Base-by-base conservation (phyloP, 805 yeast species). In the Saccharomycopsis babjevae region DNA sequence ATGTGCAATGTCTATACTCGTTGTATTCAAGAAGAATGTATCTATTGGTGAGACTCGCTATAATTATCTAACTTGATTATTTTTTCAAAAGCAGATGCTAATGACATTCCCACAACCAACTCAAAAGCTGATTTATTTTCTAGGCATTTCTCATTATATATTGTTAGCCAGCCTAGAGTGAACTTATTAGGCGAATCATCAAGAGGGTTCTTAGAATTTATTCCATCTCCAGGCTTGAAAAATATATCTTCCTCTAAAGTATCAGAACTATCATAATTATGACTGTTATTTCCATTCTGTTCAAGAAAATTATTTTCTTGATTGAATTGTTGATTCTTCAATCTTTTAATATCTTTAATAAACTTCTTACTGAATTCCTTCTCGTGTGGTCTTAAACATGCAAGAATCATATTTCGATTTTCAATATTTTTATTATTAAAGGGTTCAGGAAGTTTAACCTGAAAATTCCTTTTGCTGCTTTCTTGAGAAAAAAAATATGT, bases 121-220 rank as follows among this genome's bases (percentile, higher is more conserved):
- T 83, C 85, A 78, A 83, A 83, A 72, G 77, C 76, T 0, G 85
- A 85, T 1, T 69, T 62, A 25, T 63, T 69, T 59, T 61, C 68
- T 5, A 72, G 34, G 6, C 61, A 62, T 22, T 25, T 25, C 54
- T 80, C 80, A 28, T 84, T 86, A 65, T 79, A 83, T 1, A 84
- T 72, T 0, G 88, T 83, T 1, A 84, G 69, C 89, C 89, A 85
- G 0, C 89, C 89, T 39, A 83, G 65, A 66, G 83, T 84, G 60
- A 73, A 77, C 56, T 80, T 83, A 68, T 80, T 82, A 0, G 88
- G 88, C 3, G 79, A 74, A 68, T 84, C 89, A 68, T 84, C 89
- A 15, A 73, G 73, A 0, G 87, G 84, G 59, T 76, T 75, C 63
- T 74, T 72, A 57, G 71, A 73, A 39, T 74, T 70, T 5, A 83